Evolutionary conservation across 306 rosid genomes (phyloP), one percentile per base, ranked within the genome.

Genomic region (Macrotyloma uniflorum): DNA sequence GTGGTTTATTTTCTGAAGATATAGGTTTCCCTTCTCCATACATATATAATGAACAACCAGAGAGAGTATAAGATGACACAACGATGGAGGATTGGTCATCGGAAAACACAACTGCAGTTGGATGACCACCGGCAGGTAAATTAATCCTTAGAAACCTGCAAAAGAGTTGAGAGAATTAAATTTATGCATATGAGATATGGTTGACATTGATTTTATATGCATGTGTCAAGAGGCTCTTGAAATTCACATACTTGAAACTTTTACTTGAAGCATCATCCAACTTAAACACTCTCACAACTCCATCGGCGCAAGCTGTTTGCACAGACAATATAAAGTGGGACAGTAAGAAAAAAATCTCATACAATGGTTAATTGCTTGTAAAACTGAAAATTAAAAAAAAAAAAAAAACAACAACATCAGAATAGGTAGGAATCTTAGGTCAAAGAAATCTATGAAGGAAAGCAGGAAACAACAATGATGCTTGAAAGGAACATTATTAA

Each of bases 101-200:
- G 63, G 89, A 74, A 83, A 86, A 93, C 6, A 86, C 45, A 80
- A 96, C 87, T 11, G 93, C 97, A 18, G 88, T 89, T 58, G 99
- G 99, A 74, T 87, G 96, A 84, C 98, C 94, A 58, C 99, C 98
- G 24, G 93, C 83, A 49, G 99, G 98, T 79, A 91, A 80, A 90
- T 80, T 96, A 72, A 96, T 88, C 85, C 96, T 88, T 70, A 84
- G 83, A 74, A 93, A 91, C 90, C 99, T 96, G 91, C 81, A 84
- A 42, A 62, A 75, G 74, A 50, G 54, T 87, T 18, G 24, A 84
- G 62, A 80, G 55, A 66, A 85, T 54, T 47, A 76, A 75, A 76
- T 35, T 23, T 65, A 51, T 4, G 55, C 55, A 73, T 49, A 18
- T 24, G 33, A 53, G 57, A 33, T 71, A 78, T 79, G 66, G 30